phyloP scores from a whole-genome alignment of 1,284 basidiomycete species.

The Pascua sp. region DNA sequence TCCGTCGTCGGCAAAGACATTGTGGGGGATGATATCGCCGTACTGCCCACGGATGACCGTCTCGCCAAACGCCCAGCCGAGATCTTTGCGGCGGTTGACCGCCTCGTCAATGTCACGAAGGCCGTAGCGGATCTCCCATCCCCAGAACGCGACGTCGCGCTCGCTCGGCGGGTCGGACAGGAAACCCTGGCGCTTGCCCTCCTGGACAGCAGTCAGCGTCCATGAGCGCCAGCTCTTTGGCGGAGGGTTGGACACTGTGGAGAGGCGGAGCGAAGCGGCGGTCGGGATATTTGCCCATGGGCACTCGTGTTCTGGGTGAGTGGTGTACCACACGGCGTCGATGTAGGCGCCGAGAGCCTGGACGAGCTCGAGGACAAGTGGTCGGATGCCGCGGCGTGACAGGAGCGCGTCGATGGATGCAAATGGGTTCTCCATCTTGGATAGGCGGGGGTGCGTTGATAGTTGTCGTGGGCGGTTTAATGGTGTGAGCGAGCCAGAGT shows the following conservation, averaged over 20 bases:
- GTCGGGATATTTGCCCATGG: conserved; percentile 17
- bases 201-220: conserved; percentile 39
- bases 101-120: conserved; percentile 42
- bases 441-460: conserved; percentile 33
- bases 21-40: conserved; percentile 27
- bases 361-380: conserved; percentile 41
- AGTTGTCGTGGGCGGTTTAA: conserved; percentile 12
- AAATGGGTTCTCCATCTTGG: conserved; percentile 39
- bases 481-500: neutral
- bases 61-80: conserved; percentile 35
- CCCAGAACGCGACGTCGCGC: conserved; percentile 35
- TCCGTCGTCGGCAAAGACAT: conserved; percentile 26
- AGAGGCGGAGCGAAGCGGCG: neutral
- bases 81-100: conserved; percentile 41
- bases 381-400: conserved; percentile 36
- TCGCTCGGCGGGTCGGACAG: conserved; percentile 21
- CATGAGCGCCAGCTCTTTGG: conserved; percentile 28
- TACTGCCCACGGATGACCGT: conserved; percentile 32
- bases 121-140: conserved; percentile 33
- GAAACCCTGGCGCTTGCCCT: conserved; percentile 29
- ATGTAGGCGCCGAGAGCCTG: conserved; percentile 42
- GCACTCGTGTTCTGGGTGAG: conserved; percentile 19
- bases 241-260: neutral
- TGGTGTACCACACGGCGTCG: conserved; percentile 38
- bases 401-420: conserved; percentile 29